Evolutionary conservation across 208 protist species (phyloP).

Genomic region (Acanthamoeba culbertsoni): DNA sequence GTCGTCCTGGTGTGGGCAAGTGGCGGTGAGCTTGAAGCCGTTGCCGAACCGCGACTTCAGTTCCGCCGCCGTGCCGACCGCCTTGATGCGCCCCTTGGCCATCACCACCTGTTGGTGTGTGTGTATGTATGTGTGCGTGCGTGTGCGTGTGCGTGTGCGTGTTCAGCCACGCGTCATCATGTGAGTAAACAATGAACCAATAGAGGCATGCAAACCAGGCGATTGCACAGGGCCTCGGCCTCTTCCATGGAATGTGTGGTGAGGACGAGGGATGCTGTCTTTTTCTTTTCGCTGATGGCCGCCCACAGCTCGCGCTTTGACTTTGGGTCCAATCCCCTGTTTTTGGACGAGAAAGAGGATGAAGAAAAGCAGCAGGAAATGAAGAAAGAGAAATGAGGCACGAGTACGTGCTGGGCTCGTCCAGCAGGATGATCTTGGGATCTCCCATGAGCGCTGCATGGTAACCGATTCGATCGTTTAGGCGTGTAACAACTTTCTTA

Average conservation of each 20-base stretch:
- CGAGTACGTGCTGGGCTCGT: slow-evolving; percentile 63
- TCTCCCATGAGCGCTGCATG: slow-evolving; percentile 60
- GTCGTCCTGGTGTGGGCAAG: not conserved
- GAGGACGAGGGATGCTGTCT: slow-evolving; percentile 46
- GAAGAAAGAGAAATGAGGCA: not conserved
- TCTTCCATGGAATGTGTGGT: slow-evolving; percentile 73
- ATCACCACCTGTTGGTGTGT: slow-evolving; percentile 61
- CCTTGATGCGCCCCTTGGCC: not conserved
- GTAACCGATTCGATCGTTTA: not conserved
- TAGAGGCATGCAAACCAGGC: not conserved
- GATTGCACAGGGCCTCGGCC: slow-evolving; percentile 61
- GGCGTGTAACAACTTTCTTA: not conserved
- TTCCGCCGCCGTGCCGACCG: not conserved
- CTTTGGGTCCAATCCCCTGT: slow-evolving; percentile 62
- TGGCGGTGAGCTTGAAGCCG: slow-evolving; percentile 51
- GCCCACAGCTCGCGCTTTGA: slow-evolving; percentile 64
- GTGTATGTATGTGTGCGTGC: too few species aligned
- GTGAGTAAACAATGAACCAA: not conserved
- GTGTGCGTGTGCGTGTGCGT: too few species aligned
- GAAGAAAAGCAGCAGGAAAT: not conserved
- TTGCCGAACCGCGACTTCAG: slow-evolving; percentile 38
- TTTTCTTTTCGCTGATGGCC: slow-evolving; percentile 57
- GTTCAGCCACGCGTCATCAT: too few species aligned
- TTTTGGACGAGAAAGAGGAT: not conserved
- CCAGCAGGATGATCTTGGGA: slow-evolving; percentile 30